Percentiles rank a stretch among this genome's conserved stretches.
phyloP scores from a whole-genome alignment of 2,329 filamentous ascomycete genomes.

The Sporothrix curviconia region DNA sequence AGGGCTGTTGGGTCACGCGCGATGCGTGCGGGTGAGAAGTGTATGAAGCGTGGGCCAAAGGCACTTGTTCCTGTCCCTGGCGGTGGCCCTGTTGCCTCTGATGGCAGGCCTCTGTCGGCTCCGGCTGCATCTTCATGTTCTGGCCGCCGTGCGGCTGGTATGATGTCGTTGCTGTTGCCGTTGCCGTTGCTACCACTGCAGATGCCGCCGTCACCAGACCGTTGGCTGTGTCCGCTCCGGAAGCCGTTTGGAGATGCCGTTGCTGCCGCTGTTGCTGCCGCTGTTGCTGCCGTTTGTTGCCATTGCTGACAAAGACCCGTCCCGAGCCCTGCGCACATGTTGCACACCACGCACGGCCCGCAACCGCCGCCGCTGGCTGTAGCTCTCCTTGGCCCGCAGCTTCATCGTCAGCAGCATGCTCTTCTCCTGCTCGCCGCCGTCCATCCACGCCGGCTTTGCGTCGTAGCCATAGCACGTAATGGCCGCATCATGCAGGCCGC shows the following conservation, averaged over 20 bases:
- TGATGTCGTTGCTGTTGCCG: not conserved
- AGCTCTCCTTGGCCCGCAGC: conserved; percentile 13
- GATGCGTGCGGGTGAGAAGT: not conserved
- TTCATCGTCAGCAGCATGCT: conserved; percentile 10
- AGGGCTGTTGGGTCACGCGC: not conserved
- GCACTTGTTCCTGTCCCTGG: too few species aligned
- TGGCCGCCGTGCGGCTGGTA: not conserved
- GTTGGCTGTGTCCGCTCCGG: not conserved
- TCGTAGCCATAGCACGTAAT: conserved; percentile 13
- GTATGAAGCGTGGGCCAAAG: not conserved
- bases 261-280: not conserved
- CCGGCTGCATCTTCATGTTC: not conserved
- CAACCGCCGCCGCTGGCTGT: conserved; percentile 10
- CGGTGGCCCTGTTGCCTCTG: too few species aligned
- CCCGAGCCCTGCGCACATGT: not conserved
- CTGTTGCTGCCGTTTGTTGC: not conserved
- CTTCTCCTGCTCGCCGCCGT: conserved; percentile 6
- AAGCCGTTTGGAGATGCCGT: not conserved
- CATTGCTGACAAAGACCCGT: not conserved
- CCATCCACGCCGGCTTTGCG: conserved; percentile 13
- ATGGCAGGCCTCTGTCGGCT: too few species aligned
- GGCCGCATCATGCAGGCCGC: conserved; percentile 4
- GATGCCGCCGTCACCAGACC: not conserved
- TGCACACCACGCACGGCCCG: too few species aligned
- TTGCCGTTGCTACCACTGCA: not conserved